phyloP scores from a whole-genome alignment of 164 flowering plant genomes.

The Piper betle region DNA sequence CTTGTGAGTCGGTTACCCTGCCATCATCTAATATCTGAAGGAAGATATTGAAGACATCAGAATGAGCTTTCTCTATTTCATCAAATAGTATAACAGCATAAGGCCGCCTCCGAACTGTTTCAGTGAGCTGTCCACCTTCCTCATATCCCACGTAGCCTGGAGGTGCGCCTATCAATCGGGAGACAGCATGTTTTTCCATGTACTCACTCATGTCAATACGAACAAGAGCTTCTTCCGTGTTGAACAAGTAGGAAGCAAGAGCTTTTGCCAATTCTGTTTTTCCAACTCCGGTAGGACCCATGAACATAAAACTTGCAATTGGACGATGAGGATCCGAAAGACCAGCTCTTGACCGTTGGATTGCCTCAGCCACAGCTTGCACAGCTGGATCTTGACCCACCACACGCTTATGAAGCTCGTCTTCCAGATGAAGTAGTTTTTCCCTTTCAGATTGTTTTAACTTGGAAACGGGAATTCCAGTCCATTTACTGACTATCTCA shows the following conservation, averaged over 20 bases:
- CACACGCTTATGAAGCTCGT: conserved; percentile 84
- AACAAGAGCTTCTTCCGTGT: conserved; percentile 92
- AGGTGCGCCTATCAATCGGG: conserved; percentile 95
- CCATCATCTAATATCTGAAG: conserved; percentile 98
- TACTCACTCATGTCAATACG: conserved; percentile 98
- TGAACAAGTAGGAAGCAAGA: conserved; percentile 82
- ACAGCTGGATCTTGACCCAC: conserved; percentile 97
- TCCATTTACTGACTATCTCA: conserved; percentile 96
- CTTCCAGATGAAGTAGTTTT: conserved; percentile 74
- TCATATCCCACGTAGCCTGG: conserved; percentile 99
- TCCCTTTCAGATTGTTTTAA: conserved; percentile 87
- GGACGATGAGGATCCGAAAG: conserved; percentile 95
- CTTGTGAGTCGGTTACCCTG: conserved; percentile 93
- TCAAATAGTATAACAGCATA: conserved; percentile 88
- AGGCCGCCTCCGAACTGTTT: conserved; percentile 84
- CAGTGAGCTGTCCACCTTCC: conserved; percentile 98
- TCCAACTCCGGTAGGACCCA: conserved; percentile 99
- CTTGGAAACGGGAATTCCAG: conserved; percentile 96
- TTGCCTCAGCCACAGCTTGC: conserved; percentile 81
- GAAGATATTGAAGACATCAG: conserved; percentile 90
- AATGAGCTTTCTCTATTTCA: conserved; percentile 95
- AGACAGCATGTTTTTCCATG: conserved; percentile 96
- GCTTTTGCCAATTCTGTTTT: conserved; percentile 97
- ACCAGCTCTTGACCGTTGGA: conserved; percentile 94
- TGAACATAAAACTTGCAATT: conserved; percentile 98